These are phyloP conservation scores for Furcasterigmium sp. DNA, from an alignment of 2,329 filamentous ascomycete species.

Conservation along the genomic window DNA sequence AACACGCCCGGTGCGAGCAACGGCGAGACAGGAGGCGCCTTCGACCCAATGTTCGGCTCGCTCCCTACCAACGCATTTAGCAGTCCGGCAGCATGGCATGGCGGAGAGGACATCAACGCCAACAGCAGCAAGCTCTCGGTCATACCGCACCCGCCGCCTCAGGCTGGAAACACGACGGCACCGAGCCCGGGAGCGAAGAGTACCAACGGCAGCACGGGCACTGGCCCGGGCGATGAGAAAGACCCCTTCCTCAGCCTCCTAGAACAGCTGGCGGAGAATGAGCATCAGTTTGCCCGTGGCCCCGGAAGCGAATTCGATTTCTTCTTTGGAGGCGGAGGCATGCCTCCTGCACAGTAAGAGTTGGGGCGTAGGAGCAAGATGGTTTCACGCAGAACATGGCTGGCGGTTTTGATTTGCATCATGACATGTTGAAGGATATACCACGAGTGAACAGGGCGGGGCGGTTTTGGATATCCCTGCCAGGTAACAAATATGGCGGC, in stretches of 20 bases:
- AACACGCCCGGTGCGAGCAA: constrained; percentile 23
- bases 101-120: constrained; percentile 23
- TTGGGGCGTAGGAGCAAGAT: too few relatives aligned
- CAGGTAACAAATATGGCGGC: too few relatives aligned
- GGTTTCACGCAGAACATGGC: too few relatives aligned
- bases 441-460: too few relatives aligned
- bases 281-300: constrained; percentile 54
- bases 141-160: neutral
- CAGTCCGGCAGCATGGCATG: constrained; percentile 47
- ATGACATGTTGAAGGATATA: too few relatives aligned
- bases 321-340: constrained; percentile 46
- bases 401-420: too few relatives aligned
- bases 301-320: constrained; percentile 74
- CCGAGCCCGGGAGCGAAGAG: constrained; percentile 36
- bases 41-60: constrained; percentile 56
- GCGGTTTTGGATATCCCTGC: too few relatives aligned
- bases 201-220: constrained; percentile 34
- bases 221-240: constrained; percentile 56
- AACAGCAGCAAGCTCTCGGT: neutral
- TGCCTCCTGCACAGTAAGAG: neutral
- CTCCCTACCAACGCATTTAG: constrained; percentile 47
- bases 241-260: constrained; percentile 76
- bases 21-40: constrained; percentile 29
- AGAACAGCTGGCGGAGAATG: constrained; percentile 79
- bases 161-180: constrained; percentile 7